These are phyloP conservation scores for Trichoderma oligosporum DNA, from an alignment of 2,329 filamentous ascomycete genomes.

Conservation along the genomic window DNA sequence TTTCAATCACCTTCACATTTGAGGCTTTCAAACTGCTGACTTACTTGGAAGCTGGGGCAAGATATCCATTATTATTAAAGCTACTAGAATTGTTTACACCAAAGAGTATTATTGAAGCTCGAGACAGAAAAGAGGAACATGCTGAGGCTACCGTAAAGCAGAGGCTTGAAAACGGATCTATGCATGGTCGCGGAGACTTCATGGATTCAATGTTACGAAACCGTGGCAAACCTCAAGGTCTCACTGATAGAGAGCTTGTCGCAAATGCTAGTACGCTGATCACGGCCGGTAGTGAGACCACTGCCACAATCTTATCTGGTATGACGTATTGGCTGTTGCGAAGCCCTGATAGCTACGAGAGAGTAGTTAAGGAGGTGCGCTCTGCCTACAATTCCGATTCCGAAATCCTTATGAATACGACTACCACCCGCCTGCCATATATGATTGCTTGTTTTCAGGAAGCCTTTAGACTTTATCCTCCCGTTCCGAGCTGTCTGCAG, in stretches of 20 bases:
- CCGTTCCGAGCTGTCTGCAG: constrained; percentile 22
- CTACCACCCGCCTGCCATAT: constrained; percentile 3
- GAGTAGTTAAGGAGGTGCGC: constrained; percentile 33
- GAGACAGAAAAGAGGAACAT: not conserved
- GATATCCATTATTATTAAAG: not conserved
- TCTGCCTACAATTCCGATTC: not conserved
- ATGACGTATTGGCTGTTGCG: constrained; percentile 28
- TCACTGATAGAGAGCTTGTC: constrained; percentile 17
- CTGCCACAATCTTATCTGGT: constrained; percentile 28
- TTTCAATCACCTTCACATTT: constrained; percentile 20
- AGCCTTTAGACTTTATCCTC: constrained; percentile 38
- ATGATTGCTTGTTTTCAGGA: constrained; percentile 39
- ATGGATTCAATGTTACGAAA: not conserved
- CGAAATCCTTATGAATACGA: constrained; percentile 7
- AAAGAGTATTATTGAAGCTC: not conserved
- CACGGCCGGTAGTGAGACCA: constrained; percentile 31
- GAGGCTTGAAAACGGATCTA: not conserved
- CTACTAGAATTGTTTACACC: not conserved
- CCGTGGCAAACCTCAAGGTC: not conserved
- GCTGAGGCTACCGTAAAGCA: not conserved
- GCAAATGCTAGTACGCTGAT: constrained; percentile 25
- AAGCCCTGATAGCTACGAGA: constrained; percentile 31
- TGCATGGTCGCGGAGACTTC: not conserved
- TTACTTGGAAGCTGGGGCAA: not conserved
- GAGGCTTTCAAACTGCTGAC: not conserved